Evolutionary conservation across 163 green algal species (phyloP), one percentile per base, ranked within the genome.

Genomic region (Scenedesmus sp.): DNA sequence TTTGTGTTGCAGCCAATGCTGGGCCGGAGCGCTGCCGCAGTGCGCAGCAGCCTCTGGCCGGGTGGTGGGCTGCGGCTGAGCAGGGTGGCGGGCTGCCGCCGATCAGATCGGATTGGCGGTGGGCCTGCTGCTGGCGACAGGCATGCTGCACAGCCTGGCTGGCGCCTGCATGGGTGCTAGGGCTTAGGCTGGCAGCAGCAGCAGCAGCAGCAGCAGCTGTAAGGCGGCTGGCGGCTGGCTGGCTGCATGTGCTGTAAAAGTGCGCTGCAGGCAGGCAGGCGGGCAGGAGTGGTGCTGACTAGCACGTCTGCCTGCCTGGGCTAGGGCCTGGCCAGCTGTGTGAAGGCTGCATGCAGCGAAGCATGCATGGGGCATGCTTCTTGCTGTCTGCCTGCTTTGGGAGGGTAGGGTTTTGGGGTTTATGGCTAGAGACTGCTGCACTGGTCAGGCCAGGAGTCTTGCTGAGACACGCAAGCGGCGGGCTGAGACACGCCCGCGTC

Each of bases 391-490:
- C 18, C 12, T 16, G 26, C 55, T 62, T 20, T 76, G 64, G 84
- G n/a, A n/a, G 60, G 23, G n/a, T 86, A 86, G n/a, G 46, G 52
- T 34, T 86, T 26, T 13, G 66, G 66, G 66, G 26, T 26, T 16
- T 76, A 34, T 26, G 2, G 6, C 66, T 76, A 3, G 18, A 34
- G 18, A 46, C 66, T 76, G 2, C 66, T 26, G 16, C 2, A 76
- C 66, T 34, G 66, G 3, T 16, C 18, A 7, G 16, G 16, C 26
- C 46, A 88, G 7, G 13, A 89, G 85, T 89, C 86, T 90, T 90
- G 86, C 86, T 90, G 86, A 15, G 73, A 90, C 76, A 90, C 66
- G 86, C 86, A 90, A 90, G 86, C 86, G 15, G 79, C n/a, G 60
- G 84, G 84, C 84, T 89, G 84, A 15, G 34, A 82, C 70, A 82